Conservation (phyloP, 768 basidiomycete species). For the Cystobasidium tubakii region DNA sequence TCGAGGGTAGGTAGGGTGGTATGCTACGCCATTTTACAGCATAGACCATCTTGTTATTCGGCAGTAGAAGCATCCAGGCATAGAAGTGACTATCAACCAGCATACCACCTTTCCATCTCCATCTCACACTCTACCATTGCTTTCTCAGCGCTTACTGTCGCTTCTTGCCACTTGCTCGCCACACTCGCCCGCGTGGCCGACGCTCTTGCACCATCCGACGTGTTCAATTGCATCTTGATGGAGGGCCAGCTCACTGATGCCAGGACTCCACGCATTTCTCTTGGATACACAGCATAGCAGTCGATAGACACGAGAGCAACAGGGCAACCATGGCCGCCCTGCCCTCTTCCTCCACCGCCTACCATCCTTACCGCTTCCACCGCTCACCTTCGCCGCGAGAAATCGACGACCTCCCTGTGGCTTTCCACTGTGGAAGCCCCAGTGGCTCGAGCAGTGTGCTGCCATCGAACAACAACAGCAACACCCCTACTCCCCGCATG, state of each 20-base stretch:
- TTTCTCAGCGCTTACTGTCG: background rate
- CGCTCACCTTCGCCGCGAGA: conserved; percentile 11
- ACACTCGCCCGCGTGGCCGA: background rate
- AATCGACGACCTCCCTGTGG: conserved; percentile 23
- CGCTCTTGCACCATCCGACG: background rate
- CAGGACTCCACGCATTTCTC: too few relatives aligned
- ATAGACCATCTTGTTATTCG: background rate
- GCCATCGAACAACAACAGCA: background rate
- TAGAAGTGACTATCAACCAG: background rate
- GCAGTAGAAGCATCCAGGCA: background rate
- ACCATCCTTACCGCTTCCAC: background rate
- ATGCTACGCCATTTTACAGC: too few relatives aligned
- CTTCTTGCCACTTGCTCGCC: too few relatives aligned
- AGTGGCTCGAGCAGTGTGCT: background rate
- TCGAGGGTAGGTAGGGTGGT: background rate
- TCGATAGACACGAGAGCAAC: background rate
- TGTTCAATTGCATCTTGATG: background rate
- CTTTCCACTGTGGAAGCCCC: conserved; percentile 5
- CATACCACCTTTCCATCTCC: background rate
- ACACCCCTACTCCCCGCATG: background rate
- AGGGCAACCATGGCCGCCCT: background rate
- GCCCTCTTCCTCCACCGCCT: background rate
- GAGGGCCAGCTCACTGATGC: background rate
- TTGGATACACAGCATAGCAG: background rate
- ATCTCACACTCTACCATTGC: background rate